Base-by-base conservation (phyloP, 2,329 filamentous ascomycete species). In the Hypoxylon sp. region DNA sequence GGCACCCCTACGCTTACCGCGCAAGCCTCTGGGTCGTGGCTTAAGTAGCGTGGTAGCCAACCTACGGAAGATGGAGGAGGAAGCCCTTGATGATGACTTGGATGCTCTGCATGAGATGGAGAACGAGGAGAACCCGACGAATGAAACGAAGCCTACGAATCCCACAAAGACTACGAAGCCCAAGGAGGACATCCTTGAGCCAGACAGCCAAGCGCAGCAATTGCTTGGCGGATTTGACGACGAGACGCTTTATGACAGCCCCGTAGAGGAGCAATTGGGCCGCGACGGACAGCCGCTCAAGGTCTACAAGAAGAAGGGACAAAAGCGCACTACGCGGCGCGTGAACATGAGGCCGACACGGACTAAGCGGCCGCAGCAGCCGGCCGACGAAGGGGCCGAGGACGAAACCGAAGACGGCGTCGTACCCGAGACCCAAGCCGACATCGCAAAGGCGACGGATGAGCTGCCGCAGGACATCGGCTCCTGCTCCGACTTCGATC, bases 281-380 rank as follows among this genome's bases (percentile, higher is more conserved):
- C 78, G 78, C n/a, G 76, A 85, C 66, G 86, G 86, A 1, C 79
- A 83, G 60, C 86, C 86, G 2, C 72, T 86, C 31, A 84, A 81
- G 50, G 74, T 84, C 1, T 94, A 83, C 79, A 94, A 93, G 80
- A 95, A 95, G 82, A 91, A 90, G 78, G 90, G 90, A 0, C 83
- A 90, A 71, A 95, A 95, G 78, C 81, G 91, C 59, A 91, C 90
- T 52, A 94, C 91, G 2, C 81, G 87, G 60, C 79, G 81, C 43
- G 81, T 84, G 52, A 92, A 87, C 58, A 90, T 89, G 77, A 80
- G 77, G 60, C 85, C 84, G 1, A 81, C 75, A 0, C 72, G 77
- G 52, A 70, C 72, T 5, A 82, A 81, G 67, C 80, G 85, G 31
- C 79, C 82, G 18, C 62, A 72, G 13, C 65, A 70, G 24, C 60